Base-by-base conservation (phyloP, 495 filamentous ascomycete species). In the Bacidia gigantensis region DNA sequence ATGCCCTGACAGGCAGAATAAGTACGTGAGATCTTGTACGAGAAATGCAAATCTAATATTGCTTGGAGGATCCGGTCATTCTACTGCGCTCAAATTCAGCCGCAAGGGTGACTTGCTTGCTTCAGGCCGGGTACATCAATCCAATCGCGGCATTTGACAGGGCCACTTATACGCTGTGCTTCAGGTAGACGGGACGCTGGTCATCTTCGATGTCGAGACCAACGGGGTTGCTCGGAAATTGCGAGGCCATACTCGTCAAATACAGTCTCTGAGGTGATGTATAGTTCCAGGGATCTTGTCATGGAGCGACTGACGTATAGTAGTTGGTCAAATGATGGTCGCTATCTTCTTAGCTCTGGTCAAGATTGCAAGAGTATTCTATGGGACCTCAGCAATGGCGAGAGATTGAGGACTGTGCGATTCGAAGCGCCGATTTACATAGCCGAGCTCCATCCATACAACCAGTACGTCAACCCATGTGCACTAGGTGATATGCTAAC, bases 131-230 rank as follows among this genome's bases (percentile, higher is more conserved):
- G 88, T 82, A 64, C 58, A n/a, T n/a, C n/a, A n/a, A n/a, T n/a
- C n/a, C n/a, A n/a, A n/a, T n/a, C n/a, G n/a, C n/a, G n/a, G n/a
- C n/a, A n/a, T n/a, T n/a, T 24, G 7, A 24, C 12, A 51, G 18
- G 51, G 45, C n/a, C n/a, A n/a, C n/a, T n/a, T n/a, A n/a, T n/a
- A n/a, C n/a, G n/a, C 54, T 64, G 41, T 63, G 22, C 26, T 44
- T 48, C 60, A 83, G 77, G 72, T 86, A 54, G 89, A 97, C 69
- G 92, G 92, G 56, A 89, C 83, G 14, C 84, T 97, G 43, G 84
- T 95, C 29, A 84, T 99, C 49, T 99, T 95, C 72, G 92, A 99
- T 63, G 75, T 96, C 40, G 93, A 96, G 63, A 97, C 93, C 24
- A 92, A 89, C 72, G 89, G 90, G 35, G 83, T 97, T 17, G 92